Conservation (phyloP, 192 early-diverging fungal species). For the Coemansia sp. region DNA sequence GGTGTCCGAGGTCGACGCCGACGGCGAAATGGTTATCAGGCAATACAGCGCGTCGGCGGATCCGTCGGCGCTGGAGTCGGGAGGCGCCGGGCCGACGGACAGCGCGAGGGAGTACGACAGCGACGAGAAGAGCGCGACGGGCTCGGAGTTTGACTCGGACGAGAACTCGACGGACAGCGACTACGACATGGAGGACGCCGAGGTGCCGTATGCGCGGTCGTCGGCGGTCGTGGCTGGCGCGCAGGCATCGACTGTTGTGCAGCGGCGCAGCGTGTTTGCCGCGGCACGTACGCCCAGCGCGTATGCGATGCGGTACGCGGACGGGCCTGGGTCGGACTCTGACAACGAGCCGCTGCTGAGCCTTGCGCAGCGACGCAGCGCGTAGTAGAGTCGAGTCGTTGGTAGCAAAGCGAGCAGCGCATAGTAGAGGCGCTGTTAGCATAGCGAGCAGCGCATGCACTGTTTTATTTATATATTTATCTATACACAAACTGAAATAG, state of each 20-base stretch:
- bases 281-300: conserved; percentile 11
- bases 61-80: conserved; percentile 44
- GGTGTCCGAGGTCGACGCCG: conserved; percentile 50
- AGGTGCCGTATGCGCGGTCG: conserved; percentile 13
- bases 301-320: conserved; percentile 17
- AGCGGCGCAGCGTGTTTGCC: conserved; percentile 45
- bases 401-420: too few species aligned
- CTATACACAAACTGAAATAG: neutral
- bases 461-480: conserved; percentile 3
- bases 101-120: conserved; percentile 30
- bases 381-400: neutral
- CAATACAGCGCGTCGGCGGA: conserved; percentile 39
- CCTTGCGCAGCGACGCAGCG: conserved; percentile 3
- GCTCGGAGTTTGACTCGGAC: conserved; percentile 37
- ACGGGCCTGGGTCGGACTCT: conserved; percentile 18
- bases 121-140: conserved; percentile 43
- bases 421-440: too few species aligned
- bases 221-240: conserved; percentile 8
- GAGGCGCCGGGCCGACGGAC: conserved; percentile 16
- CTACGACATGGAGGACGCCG: conserved; percentile 32
- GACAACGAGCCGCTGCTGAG: conserved; percentile 47
- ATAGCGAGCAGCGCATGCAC: too few species aligned
- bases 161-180: conserved; percentile 47
- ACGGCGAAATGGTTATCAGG: conserved; percentile 51
- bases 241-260: conserved; percentile 6